Evolutionary conservation across 805 yeast species (phyloP).

Genomic region (Hanseniaspora lindneri): DNA sequence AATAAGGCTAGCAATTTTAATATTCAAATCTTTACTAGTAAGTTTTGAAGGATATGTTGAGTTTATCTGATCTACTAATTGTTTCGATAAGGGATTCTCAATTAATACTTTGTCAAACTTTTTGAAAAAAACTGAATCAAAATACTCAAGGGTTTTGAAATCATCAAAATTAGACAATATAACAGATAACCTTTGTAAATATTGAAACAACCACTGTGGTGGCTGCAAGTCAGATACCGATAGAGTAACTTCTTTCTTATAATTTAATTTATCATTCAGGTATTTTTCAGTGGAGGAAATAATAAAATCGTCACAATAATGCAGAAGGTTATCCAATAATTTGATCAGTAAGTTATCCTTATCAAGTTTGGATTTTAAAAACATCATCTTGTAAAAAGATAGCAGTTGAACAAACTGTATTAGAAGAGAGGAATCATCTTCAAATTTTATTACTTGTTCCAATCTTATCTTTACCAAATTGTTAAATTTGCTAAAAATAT

Average conservation of each 20-base stretch:
- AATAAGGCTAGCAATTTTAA: slow-evolving; percentile 28
- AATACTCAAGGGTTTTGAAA: slow-evolving; percentile 20
- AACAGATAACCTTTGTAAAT: slow-evolving; percentile 37
- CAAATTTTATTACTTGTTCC: slow-evolving; percentile 58
- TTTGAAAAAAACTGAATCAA: slow-evolving; percentile 25
- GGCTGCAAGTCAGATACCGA: slow-evolving; percentile 49
- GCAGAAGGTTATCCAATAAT: slow-evolving; percentile 18
- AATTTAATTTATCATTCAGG: slow-evolving; percentile 24
- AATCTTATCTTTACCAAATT: slow-evolving; percentile 52
- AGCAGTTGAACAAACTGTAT: slow-evolving; percentile 52
- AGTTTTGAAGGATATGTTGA: slow-evolving; percentile 23
- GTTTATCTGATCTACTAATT: slow-evolving; percentile 25
- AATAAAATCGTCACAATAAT: slow-evolving; percentile 2
- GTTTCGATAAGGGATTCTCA: slow-evolving; percentile 30
- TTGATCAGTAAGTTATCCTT: slow-evolving; percentile 20
- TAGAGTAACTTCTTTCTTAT: slow-evolving; percentile 27
- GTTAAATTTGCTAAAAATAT: slow-evolving; percentile 25
- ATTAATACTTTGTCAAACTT: slow-evolving; percentile 36
- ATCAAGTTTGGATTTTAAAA: slow-evolving; percentile 33
- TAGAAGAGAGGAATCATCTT: slow-evolving; percentile 43
- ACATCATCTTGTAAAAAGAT: slow-evolving; percentile 61
- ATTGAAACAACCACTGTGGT: slow-evolving; percentile 74
- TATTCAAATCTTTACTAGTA: slow-evolving; percentile 23
- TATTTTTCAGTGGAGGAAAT: slow-evolving; percentile 1
- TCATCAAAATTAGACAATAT: slow-evolving; percentile 45